Base-by-base conservation (phyloP, 2,329 filamentous ascomycete genomes). In the Trichoderma asperellum region DNA sequence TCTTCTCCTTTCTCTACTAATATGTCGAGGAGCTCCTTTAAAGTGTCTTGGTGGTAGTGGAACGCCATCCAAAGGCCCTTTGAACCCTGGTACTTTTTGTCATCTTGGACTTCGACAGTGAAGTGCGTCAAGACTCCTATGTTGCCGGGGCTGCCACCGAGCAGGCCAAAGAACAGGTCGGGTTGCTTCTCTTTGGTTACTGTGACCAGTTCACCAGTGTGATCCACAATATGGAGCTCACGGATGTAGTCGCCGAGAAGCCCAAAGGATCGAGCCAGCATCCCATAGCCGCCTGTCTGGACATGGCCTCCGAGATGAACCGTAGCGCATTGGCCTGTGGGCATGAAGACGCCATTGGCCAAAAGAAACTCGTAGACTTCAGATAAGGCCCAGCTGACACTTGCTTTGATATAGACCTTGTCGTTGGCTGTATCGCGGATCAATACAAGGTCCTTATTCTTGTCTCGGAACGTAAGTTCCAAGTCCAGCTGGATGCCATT, bases 1-100 rank as follows among this genome's bases (percentile, higher is more conserved):
- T 62, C 59, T 62, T 62, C 59, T 11, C 18, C 43, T 32, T 62
- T 62, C 43, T 62, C 59, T 40, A 62, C 59, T 40, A 62, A 62
- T 29, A 62, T 43, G n/a, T 62, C 59, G n/a, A 62, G 59, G 43
- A 62, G 59, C 12, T 49, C 59, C 14, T 62, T 52, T 10, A 62
- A 14, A 6, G 59, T 62, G 6, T 62, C 43, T 21, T 52, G 59
- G 1, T 29, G 40, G 43, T 62, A 62, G 59, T 62, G 59, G 29
- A 62, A 62, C 1, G 59, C 59, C 59, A 49, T 62, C 59, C 59
- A 62, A 2, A 62, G 59, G 21, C 59, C 59, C 29, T 49, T 62
- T 12, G 59, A 62, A 1, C 59, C 59, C 32, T 62, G 3, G 4
- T 62, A 52, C 40, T 62, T 52, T 34, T 62, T 49, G 12, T 62